Percentiles rank a stretch among this genome's conserved stretches.
These are phyloP conservation scores for Cucurbita pepo DNA, from an alignment of 306 rosid species.

Conservation along the genomic window DNA sequence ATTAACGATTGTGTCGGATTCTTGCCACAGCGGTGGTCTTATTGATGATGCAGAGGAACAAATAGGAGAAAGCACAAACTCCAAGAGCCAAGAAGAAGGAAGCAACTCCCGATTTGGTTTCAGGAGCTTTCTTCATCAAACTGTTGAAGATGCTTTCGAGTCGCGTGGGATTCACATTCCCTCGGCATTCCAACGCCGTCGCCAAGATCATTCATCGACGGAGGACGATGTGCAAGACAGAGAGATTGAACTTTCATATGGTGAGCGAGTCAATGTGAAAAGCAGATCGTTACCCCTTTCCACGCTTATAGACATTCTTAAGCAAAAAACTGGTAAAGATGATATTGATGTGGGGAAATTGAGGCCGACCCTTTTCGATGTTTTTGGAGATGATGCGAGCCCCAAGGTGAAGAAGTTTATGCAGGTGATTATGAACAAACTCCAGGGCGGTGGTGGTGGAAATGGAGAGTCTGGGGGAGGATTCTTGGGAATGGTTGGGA, in stretches of 20 bases:
- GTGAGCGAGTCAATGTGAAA: slow-evolving; percentile 26
- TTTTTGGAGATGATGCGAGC: slow-evolving; percentile 58
- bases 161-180: slow-evolving; percentile 74
- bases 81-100: background rate
- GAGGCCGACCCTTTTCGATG: slow-evolving; percentile 59
- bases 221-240: slow-evolving; percentile 23
- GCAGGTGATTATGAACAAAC: slow-evolving; percentile 36
- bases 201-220: background rate
- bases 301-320: slow-evolving; percentile 68
- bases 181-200: slow-evolving; percentile 19
- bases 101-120: slow-evolving; percentile 21
- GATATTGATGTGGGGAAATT: slow-evolving; percentile 82
- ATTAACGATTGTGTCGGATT: slow-evolving; percentile 62
- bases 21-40: slow-evolving; percentile 82
- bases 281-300: slow-evolving; percentile 53
- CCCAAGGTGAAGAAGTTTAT: slow-evolving; percentile 74
- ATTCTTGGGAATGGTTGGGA: slow-evolving; percentile 42
- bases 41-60: slow-evolving; percentile 53
- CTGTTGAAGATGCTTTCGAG: slow-evolving; percentile 35
- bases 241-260: slow-evolving; percentile 31
- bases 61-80: slow-evolving; percentile 56
- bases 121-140: slow-evolving; percentile 37
- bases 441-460: slow-evolving; percentile 20
- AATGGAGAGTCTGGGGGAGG: slow-evolving; percentile 16
- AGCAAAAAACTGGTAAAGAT: slow-evolving; percentile 83